A percentile compares a stretch with the other conserved stretches of the same genome.
Evolutionary conservation across 2,329 filamentous ascomycete genomes (phyloP).

Genomic region (Monilinia fructicola): DNA sequence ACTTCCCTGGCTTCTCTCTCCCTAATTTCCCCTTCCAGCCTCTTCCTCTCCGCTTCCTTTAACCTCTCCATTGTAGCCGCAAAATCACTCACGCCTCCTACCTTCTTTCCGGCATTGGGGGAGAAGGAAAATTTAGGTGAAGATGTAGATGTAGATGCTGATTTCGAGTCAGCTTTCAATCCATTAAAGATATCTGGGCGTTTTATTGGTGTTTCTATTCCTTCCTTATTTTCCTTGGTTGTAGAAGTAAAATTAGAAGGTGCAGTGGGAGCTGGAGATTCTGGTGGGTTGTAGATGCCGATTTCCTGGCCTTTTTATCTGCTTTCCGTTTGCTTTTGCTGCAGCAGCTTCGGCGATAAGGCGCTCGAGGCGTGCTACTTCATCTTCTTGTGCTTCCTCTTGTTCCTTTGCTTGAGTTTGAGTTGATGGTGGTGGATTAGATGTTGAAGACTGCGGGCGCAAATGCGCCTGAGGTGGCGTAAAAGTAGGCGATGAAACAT

Average conservation of each 20-base stretch:
- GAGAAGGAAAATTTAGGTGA: conserved; percentile 41
- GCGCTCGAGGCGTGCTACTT: conserved; percentile 48
- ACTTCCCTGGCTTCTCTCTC: conserved; percentile 44
- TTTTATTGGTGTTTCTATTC: conserved; percentile 38
- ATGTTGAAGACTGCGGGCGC: neutral
- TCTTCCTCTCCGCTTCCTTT: conserved; percentile 55
- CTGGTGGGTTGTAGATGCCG: conserved; percentile 36
- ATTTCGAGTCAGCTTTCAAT: conserved; percentile 45
- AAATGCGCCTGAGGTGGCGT: conserved; percentile 27
- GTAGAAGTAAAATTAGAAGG: neutral
- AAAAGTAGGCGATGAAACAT: conserved; percentile 27
- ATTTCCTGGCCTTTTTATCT: conserved; percentile 44
- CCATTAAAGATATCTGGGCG: conserved; percentile 41
- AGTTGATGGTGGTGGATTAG: neutral
- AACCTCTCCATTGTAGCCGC: conserved; percentile 54
- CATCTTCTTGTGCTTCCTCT: conserved; percentile 42
- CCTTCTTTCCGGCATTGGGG: conserved; percentile 33
- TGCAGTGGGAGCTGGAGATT: conserved; percentile 31
- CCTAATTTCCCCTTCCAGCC: conserved; percentile 47
- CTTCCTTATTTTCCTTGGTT: conserved; percentile 26
- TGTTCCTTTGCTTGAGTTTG: neutral
- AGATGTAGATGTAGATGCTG: conserved; percentile 33
- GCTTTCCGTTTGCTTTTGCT: conserved; percentile 42
- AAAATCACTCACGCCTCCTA: conserved; percentile 38
- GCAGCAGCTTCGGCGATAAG: conserved; percentile 45